Percentiles rank a stretch among this genome's conserved stretches.
Conservation (phyloP, 1,284 basidiomycete species). For the Melampsora americana region DNA sequence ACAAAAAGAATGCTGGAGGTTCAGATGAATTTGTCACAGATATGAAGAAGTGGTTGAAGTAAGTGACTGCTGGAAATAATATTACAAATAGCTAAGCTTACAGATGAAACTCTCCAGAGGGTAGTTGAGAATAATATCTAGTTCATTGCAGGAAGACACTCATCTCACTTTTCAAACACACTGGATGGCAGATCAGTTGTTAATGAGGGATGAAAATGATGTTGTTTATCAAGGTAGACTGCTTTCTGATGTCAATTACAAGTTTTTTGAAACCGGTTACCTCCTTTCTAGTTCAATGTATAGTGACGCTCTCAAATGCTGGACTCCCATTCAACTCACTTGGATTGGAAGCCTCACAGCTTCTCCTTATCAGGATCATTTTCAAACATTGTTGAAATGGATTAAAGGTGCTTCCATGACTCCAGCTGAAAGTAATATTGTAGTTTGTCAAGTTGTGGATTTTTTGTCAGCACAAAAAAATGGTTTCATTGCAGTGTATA, state of each 20-base stretch:
- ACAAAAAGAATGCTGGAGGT: neutral
- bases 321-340: constrained; percentile 23
- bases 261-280: constrained; percentile 10
- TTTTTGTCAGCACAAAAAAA: constrained; percentile 1
- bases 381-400: neutral
- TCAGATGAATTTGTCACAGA: neutral
- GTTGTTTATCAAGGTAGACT: neutral
- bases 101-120: neutral
- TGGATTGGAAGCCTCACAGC: neutral
- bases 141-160: neutral
- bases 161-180: constrained; percentile 11
- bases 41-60: constrained; percentile 3
- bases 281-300: constrained; percentile 12
- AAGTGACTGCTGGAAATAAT: neutral
- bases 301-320: neutral
- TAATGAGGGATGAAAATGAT: neutral
- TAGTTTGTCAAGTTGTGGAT: constrained; percentile 10
- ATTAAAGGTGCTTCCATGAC: neutral
- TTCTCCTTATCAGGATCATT: constrained; percentile 7
- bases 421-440: neutral
- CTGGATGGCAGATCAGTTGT: constrained; percentile 3
- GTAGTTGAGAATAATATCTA: neutral
- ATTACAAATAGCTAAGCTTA: neutral
- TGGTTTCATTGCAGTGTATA: constrained; percentile 5
- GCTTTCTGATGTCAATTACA: constrained; percentile 11